phyloP scores from a whole-genome alignment of 1,284 basidiomycete genomes.

The Austropuccinia psidii region DNA sequence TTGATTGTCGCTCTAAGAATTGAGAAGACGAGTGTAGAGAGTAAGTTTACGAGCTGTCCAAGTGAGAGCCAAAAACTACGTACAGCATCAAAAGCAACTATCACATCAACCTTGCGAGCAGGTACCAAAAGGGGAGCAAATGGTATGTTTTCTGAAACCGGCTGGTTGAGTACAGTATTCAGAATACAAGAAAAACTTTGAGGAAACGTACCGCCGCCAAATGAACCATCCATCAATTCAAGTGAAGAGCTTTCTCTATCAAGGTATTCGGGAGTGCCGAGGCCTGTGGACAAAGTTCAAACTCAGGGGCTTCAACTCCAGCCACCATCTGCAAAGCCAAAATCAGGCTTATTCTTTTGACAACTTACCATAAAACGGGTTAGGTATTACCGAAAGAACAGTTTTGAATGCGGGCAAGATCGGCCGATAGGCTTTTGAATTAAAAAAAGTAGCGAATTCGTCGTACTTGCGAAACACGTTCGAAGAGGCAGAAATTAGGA shows the following conservation, averaged over 20 bases:
- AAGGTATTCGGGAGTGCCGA: constrained; percentile 8
- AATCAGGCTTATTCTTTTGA: background rate
- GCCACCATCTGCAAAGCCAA: background rate
- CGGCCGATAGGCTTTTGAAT: background rate
- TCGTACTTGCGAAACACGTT: constrained; percentile 16
- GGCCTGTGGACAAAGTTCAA: background rate
- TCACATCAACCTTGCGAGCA: constrained; percentile 5
- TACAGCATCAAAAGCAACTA: constrained; percentile 18
- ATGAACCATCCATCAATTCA: constrained; percentile 9
- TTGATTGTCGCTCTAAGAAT: background rate
- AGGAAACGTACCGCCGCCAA: constrained; percentile 1
- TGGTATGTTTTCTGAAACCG: constrained; percentile 1
- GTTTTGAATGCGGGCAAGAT: background rate
- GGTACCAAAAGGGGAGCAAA: constrained; percentile 5
- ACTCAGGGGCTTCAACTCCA: background rate
- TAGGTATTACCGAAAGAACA: constrained; percentile 3
- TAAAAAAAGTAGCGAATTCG: background rate
- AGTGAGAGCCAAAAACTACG: background rate
- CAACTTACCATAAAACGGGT: constrained; percentile 8
- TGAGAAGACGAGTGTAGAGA: background rate
- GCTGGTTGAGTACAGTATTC: background rate
- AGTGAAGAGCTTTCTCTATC: background rate
- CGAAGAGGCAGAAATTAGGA: constrained; percentile 11
- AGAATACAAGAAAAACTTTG: background rate
- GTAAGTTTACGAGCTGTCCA: too few species aligned